Conservation (phyloP, 805 yeast species). For the Candida methanosorbosa region DNA sequence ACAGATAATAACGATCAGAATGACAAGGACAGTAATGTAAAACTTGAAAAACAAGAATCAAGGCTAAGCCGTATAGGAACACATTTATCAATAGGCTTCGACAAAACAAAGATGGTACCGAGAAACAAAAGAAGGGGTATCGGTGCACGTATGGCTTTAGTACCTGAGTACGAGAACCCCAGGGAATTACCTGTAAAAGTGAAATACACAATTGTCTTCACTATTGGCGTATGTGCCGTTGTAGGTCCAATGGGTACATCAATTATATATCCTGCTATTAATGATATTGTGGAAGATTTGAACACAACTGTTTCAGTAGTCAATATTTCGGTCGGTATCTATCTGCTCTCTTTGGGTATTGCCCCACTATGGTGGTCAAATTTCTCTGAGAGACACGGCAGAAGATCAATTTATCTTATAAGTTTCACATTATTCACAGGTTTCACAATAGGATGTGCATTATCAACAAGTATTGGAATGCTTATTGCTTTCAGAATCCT, state of each 20-base stretch:
- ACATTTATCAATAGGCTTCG: too few species aligned
- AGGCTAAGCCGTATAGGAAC: conserved; percentile 4
- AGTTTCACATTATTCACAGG: conserved; percentile 57
- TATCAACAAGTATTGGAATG: conserved; percentile 50
- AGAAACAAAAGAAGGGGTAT: conserved; percentile 48
- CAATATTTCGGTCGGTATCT: conserved; percentile 75
- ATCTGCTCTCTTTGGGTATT: conserved; percentile 63
- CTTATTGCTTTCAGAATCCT: conserved; percentile 64
- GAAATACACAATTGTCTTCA: conserved; percentile 48
- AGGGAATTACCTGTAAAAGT: conserved; percentile 43
- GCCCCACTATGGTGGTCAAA: conserved; percentile 89
- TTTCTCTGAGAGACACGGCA: conserved; percentile 65
- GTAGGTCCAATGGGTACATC: conserved; percentile 90
- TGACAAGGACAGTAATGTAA: background rate
- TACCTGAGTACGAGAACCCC: conserved; percentile 72
- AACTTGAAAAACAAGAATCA: background rate
- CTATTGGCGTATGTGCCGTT: conserved; percentile 66
- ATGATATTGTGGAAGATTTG: conserved; percentile 44
- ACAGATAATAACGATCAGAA: background rate
- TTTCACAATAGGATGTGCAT: conserved; percentile 66
- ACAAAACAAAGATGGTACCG: conserved; percentile 24
- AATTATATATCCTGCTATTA: conserved; percentile 71
- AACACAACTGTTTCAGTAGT: conserved; percentile 52
- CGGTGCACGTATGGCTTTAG: conserved; percentile 36
- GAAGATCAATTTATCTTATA: conserved; percentile 63